Conservation (phyloP, 2,329 filamentous ascomycete species). For the Dothideomycetidae sp. region DNA sequence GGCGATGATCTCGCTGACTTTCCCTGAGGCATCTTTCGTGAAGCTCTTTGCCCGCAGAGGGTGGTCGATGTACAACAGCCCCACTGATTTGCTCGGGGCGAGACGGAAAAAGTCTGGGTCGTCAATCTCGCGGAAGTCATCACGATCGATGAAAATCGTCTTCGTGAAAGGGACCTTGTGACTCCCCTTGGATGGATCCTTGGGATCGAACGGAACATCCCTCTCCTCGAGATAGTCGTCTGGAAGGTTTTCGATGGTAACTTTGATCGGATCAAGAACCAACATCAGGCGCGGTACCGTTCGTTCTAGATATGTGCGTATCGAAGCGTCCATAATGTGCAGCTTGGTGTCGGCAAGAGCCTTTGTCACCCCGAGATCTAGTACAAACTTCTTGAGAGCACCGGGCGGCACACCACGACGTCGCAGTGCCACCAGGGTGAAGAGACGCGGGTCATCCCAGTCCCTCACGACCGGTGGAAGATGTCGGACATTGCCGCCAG, state of each 20-base stretch:
- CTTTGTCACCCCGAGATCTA: constrained; percentile 82
- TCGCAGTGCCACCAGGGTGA: constrained; percentile 71
- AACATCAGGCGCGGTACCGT: constrained; percentile 84
- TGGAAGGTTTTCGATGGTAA: constrained; percentile 66
- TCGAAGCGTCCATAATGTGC: constrained; percentile 66
- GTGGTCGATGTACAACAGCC: constrained; percentile 55
- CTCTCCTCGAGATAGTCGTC: constrained; percentile 52
- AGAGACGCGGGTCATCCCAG: constrained; percentile 86
- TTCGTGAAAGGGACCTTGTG: constrained; percentile 53
- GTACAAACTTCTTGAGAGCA: constrained; percentile 77
- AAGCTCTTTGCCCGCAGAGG: constrained; percentile 56
- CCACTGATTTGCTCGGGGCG: constrained; percentile 59
- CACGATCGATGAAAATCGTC: constrained; percentile 71
- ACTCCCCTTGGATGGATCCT: constrained; percentile 54
- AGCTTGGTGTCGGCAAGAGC: constrained; percentile 66
- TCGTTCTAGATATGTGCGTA: constrained; percentile 74
- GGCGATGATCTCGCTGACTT: constrained; percentile 53
- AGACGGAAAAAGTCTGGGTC: constrained; percentile 65
- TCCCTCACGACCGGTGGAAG: constrained; percentile 51
- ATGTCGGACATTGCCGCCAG: constrained; percentile 15
- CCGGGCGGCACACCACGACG: constrained; percentile 77
- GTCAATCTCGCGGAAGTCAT: constrained; percentile 61
- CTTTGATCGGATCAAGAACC: constrained; percentile 69
- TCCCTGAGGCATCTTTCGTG: constrained; percentile 50
- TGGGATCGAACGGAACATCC: constrained; percentile 66